A percentile compares a stretch with the other conserved stretches of the same genome.
phyloP scores from a whole-genome alignment of 2,329 filamentous ascomycete genomes.

The Myotisia sp. region DNA sequence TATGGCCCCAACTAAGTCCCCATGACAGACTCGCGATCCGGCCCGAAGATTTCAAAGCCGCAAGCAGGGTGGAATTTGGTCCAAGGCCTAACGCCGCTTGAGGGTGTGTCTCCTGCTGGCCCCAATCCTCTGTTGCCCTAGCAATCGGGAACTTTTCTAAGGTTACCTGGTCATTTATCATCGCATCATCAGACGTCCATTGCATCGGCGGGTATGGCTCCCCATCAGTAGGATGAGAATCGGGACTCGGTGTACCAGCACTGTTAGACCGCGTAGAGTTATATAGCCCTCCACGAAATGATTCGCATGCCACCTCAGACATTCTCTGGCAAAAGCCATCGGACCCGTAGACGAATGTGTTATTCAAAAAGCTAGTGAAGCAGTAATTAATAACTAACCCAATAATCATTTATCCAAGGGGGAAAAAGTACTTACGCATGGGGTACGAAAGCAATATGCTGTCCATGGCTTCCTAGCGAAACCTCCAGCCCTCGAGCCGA shows the following conservation, averaged over 20 bases:
- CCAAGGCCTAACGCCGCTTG: too few relatives aligned
- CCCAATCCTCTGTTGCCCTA: not conserved
- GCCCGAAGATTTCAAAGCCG: too few relatives aligned
- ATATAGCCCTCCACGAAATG: conserved; percentile 3
- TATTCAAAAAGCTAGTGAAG: conserved; percentile 1
- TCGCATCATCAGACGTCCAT: conserved; percentile 2
- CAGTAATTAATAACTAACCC: not conserved
- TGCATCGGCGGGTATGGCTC: not conserved
- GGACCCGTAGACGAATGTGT: conserved; percentile 4
- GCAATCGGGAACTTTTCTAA: too few relatives aligned
- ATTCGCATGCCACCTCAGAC: not conserved
- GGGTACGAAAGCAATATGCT: conserved; percentile 2
- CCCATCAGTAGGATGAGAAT: not conserved
- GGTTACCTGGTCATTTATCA: too few relatives aligned
- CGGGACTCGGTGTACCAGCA: not conserved
- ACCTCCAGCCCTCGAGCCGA: too few relatives aligned
- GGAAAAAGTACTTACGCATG: conserved; percentile 1
- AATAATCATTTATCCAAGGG: too few relatives aligned
- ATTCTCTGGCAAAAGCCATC: conserved; percentile 1
- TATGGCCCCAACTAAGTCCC: too few relatives aligned
- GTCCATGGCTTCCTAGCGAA: too few relatives aligned
- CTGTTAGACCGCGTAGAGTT: not conserved
- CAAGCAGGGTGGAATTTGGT: too few relatives aligned
- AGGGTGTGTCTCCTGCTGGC: not conserved
- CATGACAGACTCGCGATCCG: too few relatives aligned